Conservation (phyloP, 192 early-diverging fungal species). For the Fimicolochytrium jonesii region DNA sequence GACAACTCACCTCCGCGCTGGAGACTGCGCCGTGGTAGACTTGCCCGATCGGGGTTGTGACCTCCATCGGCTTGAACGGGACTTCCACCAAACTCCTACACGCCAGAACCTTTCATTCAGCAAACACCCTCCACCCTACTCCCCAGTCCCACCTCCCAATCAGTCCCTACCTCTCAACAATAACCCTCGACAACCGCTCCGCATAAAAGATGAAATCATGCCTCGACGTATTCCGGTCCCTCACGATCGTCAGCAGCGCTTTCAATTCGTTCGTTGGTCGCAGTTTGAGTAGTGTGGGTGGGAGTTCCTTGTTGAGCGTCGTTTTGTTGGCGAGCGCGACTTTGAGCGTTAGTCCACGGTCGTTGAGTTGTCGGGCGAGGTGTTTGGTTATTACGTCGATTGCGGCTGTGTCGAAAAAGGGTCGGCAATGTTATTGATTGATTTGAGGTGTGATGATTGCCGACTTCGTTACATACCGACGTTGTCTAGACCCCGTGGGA, state of each 20-base stretch:
- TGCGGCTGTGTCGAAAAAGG: conserved; percentile 38
- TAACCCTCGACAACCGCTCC: conserved; percentile 78
- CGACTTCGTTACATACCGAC: conserved; percentile 16
- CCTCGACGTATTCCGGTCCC: conserved; percentile 63
- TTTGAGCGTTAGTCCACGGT: conserved; percentile 45
- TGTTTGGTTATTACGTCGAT: conserved; percentile 91
- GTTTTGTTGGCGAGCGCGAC: conserved; percentile 19
- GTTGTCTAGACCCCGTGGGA: conserved; percentile 90
- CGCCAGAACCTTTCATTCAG: background rate
- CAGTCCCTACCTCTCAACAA: conserved; percentile 69
- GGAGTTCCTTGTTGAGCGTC: conserved; percentile 17
- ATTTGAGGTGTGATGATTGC: too few species aligned
- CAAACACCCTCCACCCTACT: background rate
- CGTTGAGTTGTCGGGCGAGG: conserved; percentile 76
- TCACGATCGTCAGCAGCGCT: conserved; percentile 74
- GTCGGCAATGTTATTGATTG: background rate
- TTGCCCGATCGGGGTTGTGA: conserved; percentile 59
- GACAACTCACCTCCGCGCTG: conserved; percentile 43
- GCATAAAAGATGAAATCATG: conserved; percentile 91
- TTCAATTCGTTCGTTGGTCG: conserved; percentile 46
- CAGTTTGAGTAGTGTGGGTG: conserved; percentile 39
- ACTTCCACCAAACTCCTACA: conserved; percentile 64
- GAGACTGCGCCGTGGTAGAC: conserved; percentile 51
- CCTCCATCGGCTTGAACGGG: conserved; percentile 36
- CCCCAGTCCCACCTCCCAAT: background rate